Evolutionary conservation across 495 filamentous ascomycete species (phyloP), one percentile per base, ranked within the genome.

Genomic region (Penicillium macrosclerotiorum): DNA sequence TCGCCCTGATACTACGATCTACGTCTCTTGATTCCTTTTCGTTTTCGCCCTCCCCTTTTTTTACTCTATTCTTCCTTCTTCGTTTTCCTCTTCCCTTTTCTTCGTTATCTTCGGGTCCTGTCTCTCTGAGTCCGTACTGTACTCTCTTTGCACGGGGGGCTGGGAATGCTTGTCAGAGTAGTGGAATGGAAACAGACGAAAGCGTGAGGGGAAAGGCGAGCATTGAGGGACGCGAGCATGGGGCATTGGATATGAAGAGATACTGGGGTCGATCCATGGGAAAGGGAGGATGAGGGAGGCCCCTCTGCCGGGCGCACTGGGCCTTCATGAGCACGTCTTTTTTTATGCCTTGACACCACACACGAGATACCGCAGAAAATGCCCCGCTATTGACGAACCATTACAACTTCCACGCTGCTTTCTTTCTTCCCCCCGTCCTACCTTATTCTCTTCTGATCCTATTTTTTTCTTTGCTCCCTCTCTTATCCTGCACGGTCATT

Each of bases 281-380:
- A 35, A 23, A 40, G 45, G 29, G 22, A 30, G 31, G 26, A 42
- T 52, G 37, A 34, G 22, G 31, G 26, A 48, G 37, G 25, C 26
- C 44, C 51, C 44, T 37, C 52, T 42, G 53, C 54, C 44, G 41
- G 45, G 56, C 41, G 56, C 48, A 25, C 42, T 30, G 47, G 56
- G 51, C 51, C 53, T 50, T 49, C 37, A 60, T 48, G 53, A 60
- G 43, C 49, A 54, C 50, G 45, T 61, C 26, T 46, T 49, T 37
- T 45, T 57, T 57, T 63, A 63, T 63, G 56, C 55, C 45, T 41
- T 54, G 18, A 44, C 52, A 55, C 48, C 52, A 49, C 49, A n/a
- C n/a, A 60, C 59, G 53, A 63, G 56, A 60, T 63, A 63, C 59
- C 56, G 59, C 59, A 62, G 58, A 60, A 57, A 60, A 57, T 54